A percentile compares a stretch with the other conserved stretches of the same genome.
Evolutionary conservation across 768 basidiomycete genomes (phyloP).

Genomic region (Pholiota molesta): DNA sequence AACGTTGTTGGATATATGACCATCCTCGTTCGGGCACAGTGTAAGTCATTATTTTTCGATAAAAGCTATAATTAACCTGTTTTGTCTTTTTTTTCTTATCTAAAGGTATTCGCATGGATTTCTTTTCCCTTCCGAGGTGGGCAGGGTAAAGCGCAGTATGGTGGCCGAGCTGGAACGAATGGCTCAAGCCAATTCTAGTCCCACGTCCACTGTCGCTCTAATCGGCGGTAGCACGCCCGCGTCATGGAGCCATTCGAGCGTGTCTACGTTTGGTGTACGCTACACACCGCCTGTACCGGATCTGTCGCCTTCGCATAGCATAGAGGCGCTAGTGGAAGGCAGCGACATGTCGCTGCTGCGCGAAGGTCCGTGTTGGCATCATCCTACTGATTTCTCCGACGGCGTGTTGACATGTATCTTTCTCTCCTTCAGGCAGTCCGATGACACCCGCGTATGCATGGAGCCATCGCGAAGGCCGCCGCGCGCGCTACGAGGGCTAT

Average conservation of each 20-base stretch:
- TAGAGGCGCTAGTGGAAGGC: slow-evolving; percentile 94
- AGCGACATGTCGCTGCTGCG: slow-evolving; percentile 76
- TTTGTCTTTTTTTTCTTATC: background rate
- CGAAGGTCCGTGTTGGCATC: slow-evolving; percentile 49
- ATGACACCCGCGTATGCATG: slow-evolving; percentile 69
- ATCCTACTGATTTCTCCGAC: slow-evolving; percentile 4
- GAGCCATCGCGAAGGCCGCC: slow-evolving; percentile 72
- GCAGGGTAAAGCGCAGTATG: slow-evolving; percentile 63
- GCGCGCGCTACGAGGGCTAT: slow-evolving; percentile 61
- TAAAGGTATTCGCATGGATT: slow-evolving; percentile 91
- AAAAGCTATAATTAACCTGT: slow-evolving; percentile 7
- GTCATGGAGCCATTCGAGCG: slow-evolving; percentile 79
- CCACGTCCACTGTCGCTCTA: slow-evolving; percentile 22
- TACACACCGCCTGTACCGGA: slow-evolving; percentile 73
- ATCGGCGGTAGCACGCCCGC: slow-evolving; percentile 48
- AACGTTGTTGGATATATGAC: slow-evolving; percentile 98
- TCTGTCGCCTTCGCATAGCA: slow-evolving; percentile 66
- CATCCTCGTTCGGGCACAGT: slow-evolving; percentile 94
- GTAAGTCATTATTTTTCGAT: slow-evolving; percentile 45
- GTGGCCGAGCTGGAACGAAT: slow-evolving; percentile 52
- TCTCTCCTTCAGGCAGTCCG: slow-evolving; percentile 46
- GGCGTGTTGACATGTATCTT: background rate
- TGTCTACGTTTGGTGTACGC: slow-evolving; percentile 79
- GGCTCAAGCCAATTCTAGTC: slow-evolving; percentile 33
- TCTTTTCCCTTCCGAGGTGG: slow-evolving; percentile 87